phyloP scores from a whole-genome alignment of 768 basidiomycete genomes.

The Cystofilobasidium ferigula region DNA sequence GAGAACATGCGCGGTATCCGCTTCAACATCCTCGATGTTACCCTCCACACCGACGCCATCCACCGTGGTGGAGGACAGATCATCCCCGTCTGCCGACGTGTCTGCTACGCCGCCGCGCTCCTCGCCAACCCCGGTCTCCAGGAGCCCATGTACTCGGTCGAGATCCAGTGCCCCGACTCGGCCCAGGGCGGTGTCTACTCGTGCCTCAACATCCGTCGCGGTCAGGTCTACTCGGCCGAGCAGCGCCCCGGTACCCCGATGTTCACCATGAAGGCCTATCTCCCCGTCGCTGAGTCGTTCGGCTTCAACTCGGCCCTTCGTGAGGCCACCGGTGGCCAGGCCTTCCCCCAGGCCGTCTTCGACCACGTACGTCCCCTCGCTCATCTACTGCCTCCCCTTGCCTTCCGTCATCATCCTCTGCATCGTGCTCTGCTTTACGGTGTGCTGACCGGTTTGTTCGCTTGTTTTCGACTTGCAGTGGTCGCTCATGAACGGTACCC shows the following conservation, averaged over 20 bases:
- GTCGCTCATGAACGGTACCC: constrained; percentile 42
- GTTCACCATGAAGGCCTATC: constrained; percentile 89
- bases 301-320: constrained; percentile 97
- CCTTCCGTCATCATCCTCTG: constrained; percentile 25
- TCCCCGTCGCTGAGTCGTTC: constrained; percentile 47
- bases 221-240: constrained; percentile 95
- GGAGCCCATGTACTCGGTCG: constrained; percentile 90
- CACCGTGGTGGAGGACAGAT: constrained; percentile 97
- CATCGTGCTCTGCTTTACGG: not conserved
- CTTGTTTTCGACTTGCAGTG: constrained; percentile 30
- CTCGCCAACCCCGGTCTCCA: constrained; percentile 84
- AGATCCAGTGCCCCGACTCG: constrained; percentile 95
- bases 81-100: constrained; percentile 93
- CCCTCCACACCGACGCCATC: constrained; percentile 94
- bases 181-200: constrained; percentile 95
- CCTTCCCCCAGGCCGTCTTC: constrained; percentile 92
- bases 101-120: constrained; percentile 86
- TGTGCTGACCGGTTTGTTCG: not conserved
- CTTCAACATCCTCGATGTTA: constrained; percentile 85
- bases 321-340: constrained; percentile 84
- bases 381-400: not conserved
- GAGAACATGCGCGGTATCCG: constrained; percentile 99
- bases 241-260: constrained; percentile 95
- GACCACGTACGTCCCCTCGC: constrained; percentile 40
- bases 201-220: constrained; percentile 77